Evolutionary conservation across 768 basidiomycete species (phyloP), one percentile per base, ranked within the genome.

Genomic region (Gymnopilus junonius): DNA sequence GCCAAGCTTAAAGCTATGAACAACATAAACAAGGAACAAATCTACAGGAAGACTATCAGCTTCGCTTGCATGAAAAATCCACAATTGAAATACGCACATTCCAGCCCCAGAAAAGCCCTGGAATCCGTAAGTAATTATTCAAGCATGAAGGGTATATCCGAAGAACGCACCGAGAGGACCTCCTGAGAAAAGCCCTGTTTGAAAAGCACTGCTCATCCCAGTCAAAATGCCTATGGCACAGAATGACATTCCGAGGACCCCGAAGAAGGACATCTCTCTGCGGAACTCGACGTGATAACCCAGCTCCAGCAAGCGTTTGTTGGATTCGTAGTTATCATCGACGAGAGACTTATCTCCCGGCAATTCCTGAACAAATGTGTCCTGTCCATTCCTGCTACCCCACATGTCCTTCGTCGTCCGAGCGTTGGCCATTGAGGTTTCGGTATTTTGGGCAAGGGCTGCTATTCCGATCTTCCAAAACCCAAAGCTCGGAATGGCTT

Each of bases 211-310:
- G 57, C 83, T 84, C 83, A 85, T 86, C 29, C 86, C 85, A 6
- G 85, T 86, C 11, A 87, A 76, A 65, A 87, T 86, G 5, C 86
- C 84, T 27, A 87, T 86, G 8, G 86, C 81, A 51, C 85, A 86
- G 69, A 87, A 87, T 0, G 84, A 85, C 69, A 87, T 82, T 17
- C 86, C 85, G 46, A 86, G 74, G 34, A 87, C 86, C 23, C 85
- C 85, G 56, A 83, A 86, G 34, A 85, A 73, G 12, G 84, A 84
- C 83, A 87, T 86, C 67, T 86, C 84, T 31, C 86, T 77, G n/a
- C 81, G 75, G 69, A 86, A 87, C 64, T 86, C 82, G 54, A 80
- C 77, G 66, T 79, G 81, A 69, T 87, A 86, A 10, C 85, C 86
- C 17, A 87, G 79, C 43, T 84, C 81, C 8, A 65, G 67, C 10